Conservation (phyloP, 495 filamentous ascomycete species). For the Neurospora sp. region DNA sequence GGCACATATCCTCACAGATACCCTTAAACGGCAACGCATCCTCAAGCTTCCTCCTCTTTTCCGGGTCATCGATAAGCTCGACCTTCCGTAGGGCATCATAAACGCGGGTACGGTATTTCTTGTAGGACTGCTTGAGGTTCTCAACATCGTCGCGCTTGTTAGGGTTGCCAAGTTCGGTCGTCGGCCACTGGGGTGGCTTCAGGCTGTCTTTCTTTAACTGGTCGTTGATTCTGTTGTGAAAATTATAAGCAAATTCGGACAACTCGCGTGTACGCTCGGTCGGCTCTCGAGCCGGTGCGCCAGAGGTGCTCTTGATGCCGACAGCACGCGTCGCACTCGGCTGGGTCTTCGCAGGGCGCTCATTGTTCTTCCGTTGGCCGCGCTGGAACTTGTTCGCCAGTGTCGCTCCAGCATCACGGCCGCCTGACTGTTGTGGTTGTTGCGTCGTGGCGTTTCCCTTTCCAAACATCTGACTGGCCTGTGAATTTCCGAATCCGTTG, state of each 20-base stretch:
- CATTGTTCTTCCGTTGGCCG: slow-evolving; percentile 7
- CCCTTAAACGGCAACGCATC: slow-evolving; percentile 83
- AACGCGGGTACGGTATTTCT: slow-evolving; percentile 57
- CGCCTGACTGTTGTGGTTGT: neutral
- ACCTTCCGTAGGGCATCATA: slow-evolving; percentile 59
- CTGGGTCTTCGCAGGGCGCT: slow-evolving; percentile 1
- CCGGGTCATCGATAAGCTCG: slow-evolving; percentile 79
- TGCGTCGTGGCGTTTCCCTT: neutral
- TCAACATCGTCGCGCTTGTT: slow-evolving; percentile 32
- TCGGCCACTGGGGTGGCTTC: slow-evolving; percentile 34
- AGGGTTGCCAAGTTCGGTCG: slow-evolving; percentile 27
- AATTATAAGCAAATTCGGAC: slow-evolving; percentile 23
- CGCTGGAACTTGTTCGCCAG: slow-evolving; percentile 1
- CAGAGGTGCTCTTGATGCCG: neutral
- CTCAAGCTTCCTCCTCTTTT: slow-evolving; percentile 66
- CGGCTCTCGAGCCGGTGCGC: slow-evolving; percentile 6
- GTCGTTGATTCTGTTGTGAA: slow-evolving; percentile 28
- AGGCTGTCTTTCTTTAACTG: slow-evolving; percentile 35
- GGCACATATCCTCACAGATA: slow-evolving; percentile 89
- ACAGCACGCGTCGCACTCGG: neutral
- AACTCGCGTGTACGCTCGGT: slow-evolving; percentile 18
- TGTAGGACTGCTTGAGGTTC: slow-evolving; percentile 36
- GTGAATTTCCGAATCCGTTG: neutral
- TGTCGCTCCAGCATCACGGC: neutral
- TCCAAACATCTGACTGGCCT: slow-evolving; percentile 1